A percentile compares a stretch with the other conserved stretches of the same genome.
phyloP scores from a whole-genome alignment of 23 red algal genomes.

The Gracilaria vermiculophylla region DNA sequence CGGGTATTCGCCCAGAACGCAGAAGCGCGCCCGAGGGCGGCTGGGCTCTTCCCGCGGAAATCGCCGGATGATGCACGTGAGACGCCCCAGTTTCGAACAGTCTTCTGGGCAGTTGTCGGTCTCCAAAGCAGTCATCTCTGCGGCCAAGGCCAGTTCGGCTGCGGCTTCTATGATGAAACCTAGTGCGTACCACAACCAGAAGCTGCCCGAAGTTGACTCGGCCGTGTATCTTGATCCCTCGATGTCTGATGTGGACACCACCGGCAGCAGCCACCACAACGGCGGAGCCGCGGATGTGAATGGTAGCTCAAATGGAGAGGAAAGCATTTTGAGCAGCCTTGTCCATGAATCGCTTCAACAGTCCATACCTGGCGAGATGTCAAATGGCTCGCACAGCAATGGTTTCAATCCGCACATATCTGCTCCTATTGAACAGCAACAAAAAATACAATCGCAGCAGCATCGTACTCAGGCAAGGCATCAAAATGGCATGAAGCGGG shows the following conservation, averaged over 20 bases:
- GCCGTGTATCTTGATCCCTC: constrained; percentile 49
- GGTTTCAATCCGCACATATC: background rate
- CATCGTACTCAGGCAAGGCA: background rate
- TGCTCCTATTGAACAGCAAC: background rate
- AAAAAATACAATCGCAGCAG: background rate
- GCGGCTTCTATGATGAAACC: constrained; percentile 45
- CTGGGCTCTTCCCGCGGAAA: constrained; percentile 37
- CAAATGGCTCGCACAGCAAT: background rate
- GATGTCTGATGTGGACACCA: constrained; percentile 10
- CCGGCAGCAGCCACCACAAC: background rate
- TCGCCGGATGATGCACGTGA: constrained; percentile 41
- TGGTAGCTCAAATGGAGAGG: background rate
- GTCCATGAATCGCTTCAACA: constrained; percentile 27
- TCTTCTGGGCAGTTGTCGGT: constrained; percentile 66
- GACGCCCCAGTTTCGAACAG: constrained; percentile 61
- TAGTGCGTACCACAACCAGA: constrained; percentile 15
- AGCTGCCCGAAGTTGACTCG: constrained; percentile 31
- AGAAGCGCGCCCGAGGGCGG: constrained; percentile 46
- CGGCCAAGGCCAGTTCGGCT: constrained; percentile 56
- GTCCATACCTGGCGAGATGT: background rate
- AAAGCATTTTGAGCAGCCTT: background rate
- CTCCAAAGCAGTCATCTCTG: constrained; percentile 51
- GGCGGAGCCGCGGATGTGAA: background rate
- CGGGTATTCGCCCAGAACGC: constrained; percentile 32
- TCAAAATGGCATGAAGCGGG: background rate